Percentiles rank a stretch among this genome's conserved stretches.
Conservation (phyloP, 169 alveolate genomes). For the Plasmodium adleri region DNA sequence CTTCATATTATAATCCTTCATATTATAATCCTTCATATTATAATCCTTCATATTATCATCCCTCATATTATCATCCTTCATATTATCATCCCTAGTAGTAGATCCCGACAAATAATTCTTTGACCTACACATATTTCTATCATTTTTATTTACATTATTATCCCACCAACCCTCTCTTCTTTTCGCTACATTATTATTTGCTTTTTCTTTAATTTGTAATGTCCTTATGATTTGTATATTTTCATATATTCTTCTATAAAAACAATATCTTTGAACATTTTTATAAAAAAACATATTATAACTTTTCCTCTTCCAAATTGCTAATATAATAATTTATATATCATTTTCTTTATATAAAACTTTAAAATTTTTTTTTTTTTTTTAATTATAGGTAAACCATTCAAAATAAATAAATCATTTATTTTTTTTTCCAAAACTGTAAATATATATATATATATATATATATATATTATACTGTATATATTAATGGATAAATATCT, state of each 20-base stretch:
- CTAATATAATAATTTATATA: background rate
- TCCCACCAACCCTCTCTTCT: background rate
- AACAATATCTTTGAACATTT: constrained; percentile 44
- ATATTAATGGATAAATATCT: background rate
- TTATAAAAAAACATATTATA: constrained; percentile 53
- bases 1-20: too few species aligned
- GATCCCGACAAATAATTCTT: too few species aligned
- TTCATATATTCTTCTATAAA: constrained; percentile 60
- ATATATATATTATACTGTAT: background rate
- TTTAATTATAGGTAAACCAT: background rate
- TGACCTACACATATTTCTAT: background rate
- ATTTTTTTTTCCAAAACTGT: background rate
- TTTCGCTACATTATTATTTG: background rate
- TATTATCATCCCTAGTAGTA: too few species aligned
- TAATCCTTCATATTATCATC: too few species aligned
- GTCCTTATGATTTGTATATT: constrained; percentile 54
- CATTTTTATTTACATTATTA: background rate
- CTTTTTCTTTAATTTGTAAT: background rate
- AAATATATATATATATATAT: background rate
- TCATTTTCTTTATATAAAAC: constrained; percentile 7
- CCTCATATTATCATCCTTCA: too few species aligned
- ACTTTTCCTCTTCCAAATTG: background rate
- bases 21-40: too few species aligned
- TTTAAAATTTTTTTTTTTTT: background rate
- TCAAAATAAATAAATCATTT: too few species aligned